Percentiles rank a stretch among this genome's conserved stretches.
Evolutionary conservation across 2,329 filamentous ascomycete species (phyloP).

Genomic region (Coniochaeta prunicola): DNA sequence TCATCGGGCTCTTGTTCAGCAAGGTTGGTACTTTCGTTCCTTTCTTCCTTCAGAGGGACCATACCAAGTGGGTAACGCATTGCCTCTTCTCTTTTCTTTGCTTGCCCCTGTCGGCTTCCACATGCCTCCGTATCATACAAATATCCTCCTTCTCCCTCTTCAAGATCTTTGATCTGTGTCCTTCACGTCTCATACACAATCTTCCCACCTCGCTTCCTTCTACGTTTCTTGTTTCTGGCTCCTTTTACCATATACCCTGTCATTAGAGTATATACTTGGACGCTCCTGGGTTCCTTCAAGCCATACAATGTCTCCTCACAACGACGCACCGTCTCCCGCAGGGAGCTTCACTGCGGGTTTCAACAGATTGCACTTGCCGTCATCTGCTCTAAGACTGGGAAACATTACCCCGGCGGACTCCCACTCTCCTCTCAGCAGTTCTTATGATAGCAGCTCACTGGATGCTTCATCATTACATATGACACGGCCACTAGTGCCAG

Average conservation of each 20-base stretch:
- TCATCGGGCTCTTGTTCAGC: background rate
- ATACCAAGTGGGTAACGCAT: background rate
- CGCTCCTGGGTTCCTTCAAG: slow-evolving; percentile 1
- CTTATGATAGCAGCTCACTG: slow-evolving; percentile 30
- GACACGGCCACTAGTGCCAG: slow-evolving; percentile 32
- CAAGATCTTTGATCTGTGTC: background rate
- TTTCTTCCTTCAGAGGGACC: background rate
- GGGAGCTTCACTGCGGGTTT: slow-evolving; percentile 36
- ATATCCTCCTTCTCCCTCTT: background rate
- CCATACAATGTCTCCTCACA: slow-evolving; percentile 36
- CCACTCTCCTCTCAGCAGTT: slow-evolving; percentile 32
- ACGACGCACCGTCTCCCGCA: slow-evolving; percentile 37
- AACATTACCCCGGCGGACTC: slow-evolving; percentile 20
- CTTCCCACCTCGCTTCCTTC: background rate
- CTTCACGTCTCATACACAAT: background rate
- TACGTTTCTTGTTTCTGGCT: background rate
- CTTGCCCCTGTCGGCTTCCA: background rate
- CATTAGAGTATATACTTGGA: background rate
- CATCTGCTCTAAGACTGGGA: slow-evolving; percentile 21
- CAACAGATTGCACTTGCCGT: slow-evolving; percentile 25
- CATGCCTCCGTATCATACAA: background rate
- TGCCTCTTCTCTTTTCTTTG: background rate
- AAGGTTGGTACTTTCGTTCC: background rate
- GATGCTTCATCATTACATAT: slow-evolving; percentile 22
- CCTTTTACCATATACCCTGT: background rate